Evolutionary conservation across 306 rosid species (phyloP).

Genomic region (Prunus mira): DNA sequence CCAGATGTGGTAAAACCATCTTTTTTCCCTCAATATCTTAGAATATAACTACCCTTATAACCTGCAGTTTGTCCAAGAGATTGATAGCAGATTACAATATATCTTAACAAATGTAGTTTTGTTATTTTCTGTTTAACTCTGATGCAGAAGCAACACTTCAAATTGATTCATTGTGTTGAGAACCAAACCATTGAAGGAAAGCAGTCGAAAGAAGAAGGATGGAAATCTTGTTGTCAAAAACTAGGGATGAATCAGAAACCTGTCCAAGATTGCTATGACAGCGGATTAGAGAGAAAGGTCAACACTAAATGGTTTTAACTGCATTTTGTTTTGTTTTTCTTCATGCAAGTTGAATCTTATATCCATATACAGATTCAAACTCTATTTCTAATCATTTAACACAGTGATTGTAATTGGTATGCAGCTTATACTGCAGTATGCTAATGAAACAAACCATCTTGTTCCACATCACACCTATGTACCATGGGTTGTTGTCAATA

Average conservation of each 20-base stretch:
- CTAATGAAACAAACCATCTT: slow-evolving; percentile 31
- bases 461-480: slow-evolving; percentile 32
- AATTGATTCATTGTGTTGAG: slow-evolving; percentile 64
- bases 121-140: neutral
- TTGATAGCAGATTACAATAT: neutral
- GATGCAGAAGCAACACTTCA: slow-evolving; percentile 54
- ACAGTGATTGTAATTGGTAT: neutral
- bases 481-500: slow-evolving; percentile 59
- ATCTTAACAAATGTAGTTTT: neutral
- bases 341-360: neutral
- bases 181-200: slow-evolving; percentile 32
- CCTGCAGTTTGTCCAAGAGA: neutral
- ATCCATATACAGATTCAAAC: neutral
- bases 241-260: neutral
- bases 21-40: neutral
- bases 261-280: slow-evolving; percentile 47
- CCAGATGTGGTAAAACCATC: slow-evolving; percentile 55
- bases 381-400: neutral
- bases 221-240: slow-evolving; percentile 1
- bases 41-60: neutral
- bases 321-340: neutral
- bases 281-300: slow-evolving; percentile 63
- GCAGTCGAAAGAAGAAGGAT: slow-evolving; percentile 8
- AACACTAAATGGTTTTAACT: neutral
- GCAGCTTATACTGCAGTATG: slow-evolving; percentile 44